A percentile compares a stretch with the other conserved stretches of the same genome.
These are phyloP conservation scores for Penicillium sp. DNA, from an alignment of 2,329 filamentous ascomycete genomes.

Conservation along the genomic window DNA sequence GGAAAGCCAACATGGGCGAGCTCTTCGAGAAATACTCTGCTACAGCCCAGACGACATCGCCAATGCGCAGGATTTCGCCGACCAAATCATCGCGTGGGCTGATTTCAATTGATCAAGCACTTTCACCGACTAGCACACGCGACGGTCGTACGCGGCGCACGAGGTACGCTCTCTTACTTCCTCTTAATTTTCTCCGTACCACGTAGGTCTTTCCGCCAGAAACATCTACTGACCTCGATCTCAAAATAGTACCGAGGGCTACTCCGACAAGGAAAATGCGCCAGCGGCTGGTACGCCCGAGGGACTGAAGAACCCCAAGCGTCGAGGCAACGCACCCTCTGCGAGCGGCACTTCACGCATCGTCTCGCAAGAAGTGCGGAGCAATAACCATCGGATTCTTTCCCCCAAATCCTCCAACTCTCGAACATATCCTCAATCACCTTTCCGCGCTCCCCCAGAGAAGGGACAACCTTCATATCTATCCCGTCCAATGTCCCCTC, in stretches of 20 bases:
- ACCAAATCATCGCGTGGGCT: conserved; percentile 26
- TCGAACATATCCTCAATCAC: conserved; percentile 57
- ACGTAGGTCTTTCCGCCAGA: neutral
- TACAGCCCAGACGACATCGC: conserved; percentile 24
- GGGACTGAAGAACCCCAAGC: conserved; percentile 63
- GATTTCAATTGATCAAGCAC: conserved; percentile 27
- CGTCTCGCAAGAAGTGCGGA: conserved; percentile 40
- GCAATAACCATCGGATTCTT: conserved; percentile 56
- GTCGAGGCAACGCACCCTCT: conserved; percentile 46
- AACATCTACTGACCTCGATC: conserved; percentile 2
- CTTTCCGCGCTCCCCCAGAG: conserved; percentile 42
- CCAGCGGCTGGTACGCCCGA: conserved; percentile 32
- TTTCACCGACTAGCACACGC: conserved; percentile 24
- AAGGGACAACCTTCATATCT: conserved; percentile 48
- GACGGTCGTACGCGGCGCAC: conserved; percentile 26
- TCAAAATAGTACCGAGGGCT: conserved; percentile 54
- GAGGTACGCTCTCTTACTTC: conserved; percentile 23
- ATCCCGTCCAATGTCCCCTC: conserved; percentile 55
- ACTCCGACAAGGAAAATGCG: conserved; percentile 71
- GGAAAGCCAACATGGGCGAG: conserved; percentile 76
- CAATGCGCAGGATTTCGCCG: conserved; percentile 28
- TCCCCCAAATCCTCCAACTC: conserved; percentile 81
- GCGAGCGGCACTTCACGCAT: conserved; percentile 36
- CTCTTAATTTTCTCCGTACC: too few relatives aligned
- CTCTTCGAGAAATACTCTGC: conserved; percentile 54